Percentiles rank a stretch among this genome's conserved stretches.
These are phyloP conservation scores for Corynespora cassiicola DNA, from an alignment of 2,329 filamentous ascomycete genomes.

Conservation along the genomic window DNA sequence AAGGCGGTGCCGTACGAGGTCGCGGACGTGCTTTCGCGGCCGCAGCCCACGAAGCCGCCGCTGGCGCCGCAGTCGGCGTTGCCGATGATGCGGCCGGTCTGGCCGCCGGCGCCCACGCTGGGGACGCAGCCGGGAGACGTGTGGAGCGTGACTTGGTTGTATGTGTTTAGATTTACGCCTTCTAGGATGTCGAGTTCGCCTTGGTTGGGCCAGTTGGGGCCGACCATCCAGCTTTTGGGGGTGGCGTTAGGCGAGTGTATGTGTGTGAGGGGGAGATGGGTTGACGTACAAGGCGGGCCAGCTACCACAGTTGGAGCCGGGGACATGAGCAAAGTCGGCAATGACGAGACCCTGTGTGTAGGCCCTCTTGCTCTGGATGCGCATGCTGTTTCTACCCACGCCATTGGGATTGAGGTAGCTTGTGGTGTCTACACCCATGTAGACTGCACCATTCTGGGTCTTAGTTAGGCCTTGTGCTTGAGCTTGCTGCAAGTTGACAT, in stretches of 20 bases:
- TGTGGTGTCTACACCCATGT: constrained; percentile 46
- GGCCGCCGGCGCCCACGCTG: constrained; percentile 36
- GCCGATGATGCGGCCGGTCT: constrained; percentile 34
- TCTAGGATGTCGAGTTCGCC: constrained; percentile 46
- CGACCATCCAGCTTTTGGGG: constrained; percentile 49
- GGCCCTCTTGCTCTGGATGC: constrained; percentile 42
- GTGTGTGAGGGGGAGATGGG: neutral
- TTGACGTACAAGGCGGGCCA: constrained; percentile 47
- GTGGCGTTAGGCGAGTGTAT: no score
- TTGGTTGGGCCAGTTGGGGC: constrained; percentile 47
- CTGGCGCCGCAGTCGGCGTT: constrained; percentile 44
- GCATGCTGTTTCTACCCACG: constrained; percentile 42
- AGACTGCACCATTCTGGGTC: constrained; percentile 41
- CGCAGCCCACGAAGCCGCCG: constrained; percentile 43
- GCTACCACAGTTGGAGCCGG: constrained; percentile 43
- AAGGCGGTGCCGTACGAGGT: constrained; percentile 47
- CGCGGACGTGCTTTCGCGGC: constrained; percentile 30
- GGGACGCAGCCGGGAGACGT: constrained; percentile 42
- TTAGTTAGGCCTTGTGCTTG: constrained; percentile 39
- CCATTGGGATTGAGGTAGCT: constrained; percentile 39
- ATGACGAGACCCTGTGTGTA: constrained; percentile 48
- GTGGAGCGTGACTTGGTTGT: constrained; percentile 47
- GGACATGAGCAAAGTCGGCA: constrained; percentile 48
- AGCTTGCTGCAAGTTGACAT: constrained; percentile 40
- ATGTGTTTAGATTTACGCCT: constrained; percentile 45